Percentiles rank a stretch among this genome's conserved stretches.
Evolutionary conservation across 306 rosid genomes (phyloP).

Genomic region (Cicer bijugum): DNA sequence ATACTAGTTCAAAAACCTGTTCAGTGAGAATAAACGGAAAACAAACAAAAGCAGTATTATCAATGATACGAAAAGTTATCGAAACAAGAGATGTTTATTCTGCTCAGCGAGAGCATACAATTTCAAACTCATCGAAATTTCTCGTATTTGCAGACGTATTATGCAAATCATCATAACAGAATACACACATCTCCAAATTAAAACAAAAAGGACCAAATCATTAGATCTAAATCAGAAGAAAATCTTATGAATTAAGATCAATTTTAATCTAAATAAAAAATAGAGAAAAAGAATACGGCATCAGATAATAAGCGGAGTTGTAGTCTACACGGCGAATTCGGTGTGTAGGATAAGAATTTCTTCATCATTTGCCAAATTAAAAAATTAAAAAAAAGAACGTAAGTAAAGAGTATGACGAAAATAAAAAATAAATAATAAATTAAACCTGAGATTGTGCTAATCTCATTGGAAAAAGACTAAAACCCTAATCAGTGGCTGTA

Average conservation of each 20-base stretch:
- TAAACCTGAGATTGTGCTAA: neutral
- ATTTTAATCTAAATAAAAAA: neutral
- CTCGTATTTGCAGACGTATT: conserved; percentile 62
- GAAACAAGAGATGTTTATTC: conserved; percentile 12
- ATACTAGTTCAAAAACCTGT: no score
- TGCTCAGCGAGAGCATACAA: conserved; percentile 57
- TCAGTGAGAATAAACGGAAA: neutral
- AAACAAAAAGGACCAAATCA: neutral
- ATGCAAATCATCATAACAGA: conserved; percentile 52
- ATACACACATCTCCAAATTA: neutral
- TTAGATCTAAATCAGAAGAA: neutral
- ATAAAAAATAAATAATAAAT: neutral
- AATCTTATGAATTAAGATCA: neutral
- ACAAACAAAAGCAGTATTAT: neutral
- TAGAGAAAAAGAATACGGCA: neutral
- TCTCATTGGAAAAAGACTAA: neutral
- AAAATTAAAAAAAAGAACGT: neutral
- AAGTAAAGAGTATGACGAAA: neutral
- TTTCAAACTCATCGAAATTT: conserved; percentile 43
- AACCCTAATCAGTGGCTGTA: conserved; percentile 36
- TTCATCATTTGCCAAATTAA: conserved; percentile 55
- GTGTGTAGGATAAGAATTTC: conserved; percentile 49
- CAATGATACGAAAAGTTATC: no score
- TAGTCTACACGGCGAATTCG: conserved; percentile 48
- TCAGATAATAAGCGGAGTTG: conserved; percentile 58